Base-by-base conservation (phyloP, 495 filamentous ascomycete species). In the Penicillium coffeae region DNA sequence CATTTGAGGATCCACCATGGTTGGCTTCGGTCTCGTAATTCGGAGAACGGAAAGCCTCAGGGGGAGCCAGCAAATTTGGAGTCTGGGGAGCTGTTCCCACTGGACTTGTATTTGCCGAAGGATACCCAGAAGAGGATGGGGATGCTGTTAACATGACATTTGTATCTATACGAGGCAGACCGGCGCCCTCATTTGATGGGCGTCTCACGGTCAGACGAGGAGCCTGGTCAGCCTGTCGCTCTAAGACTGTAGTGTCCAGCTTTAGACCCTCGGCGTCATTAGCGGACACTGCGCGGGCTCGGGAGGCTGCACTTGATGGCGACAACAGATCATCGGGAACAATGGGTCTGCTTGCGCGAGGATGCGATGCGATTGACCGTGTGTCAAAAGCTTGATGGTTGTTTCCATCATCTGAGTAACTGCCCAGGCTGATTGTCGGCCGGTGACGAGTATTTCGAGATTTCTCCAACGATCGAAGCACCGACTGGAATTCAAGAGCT, bases 401-500 rank as follows among this genome's bases (percentile, higher is more conserved):
- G 7, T 70, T 73, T n/a, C 59, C 76, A 34, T 86, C 81, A 43
- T 90, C 84, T 2, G 88, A 89, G 62, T 88, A 88, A 45, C 86
- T 78, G 41, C 87, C 79, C 13, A 81, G 64, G 52, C 85, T 76
- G 27, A 95, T 82, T 10, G 82, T 81, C 15, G 79, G 71, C 30
- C 85, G 73, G 40, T 83, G 79, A 48, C 60, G 54, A 38, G 86
- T 78, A 50, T 87, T 92, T 55, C 86, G 79, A 22, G 84, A 85
- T 55, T 83, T 89, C 54, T 93, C 82, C 39, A 97, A 68, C 3
- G 88, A 87, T 6, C 85, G 84, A 39, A 99, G 73, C 10, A 96
- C 86, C 2, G 91, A 89, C 50, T 89, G 82, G 57, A 99, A 99
- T 66, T 99, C 94, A 44, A 99, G 70, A 3, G 86, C 94, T 38